A percentile compares a stretch with the other conserved stretches of the same genome.
phyloP scores from a whole-genome alignment of 495 filamentous ascomycete genomes.

The Parathielavia appendiculata region DNA sequence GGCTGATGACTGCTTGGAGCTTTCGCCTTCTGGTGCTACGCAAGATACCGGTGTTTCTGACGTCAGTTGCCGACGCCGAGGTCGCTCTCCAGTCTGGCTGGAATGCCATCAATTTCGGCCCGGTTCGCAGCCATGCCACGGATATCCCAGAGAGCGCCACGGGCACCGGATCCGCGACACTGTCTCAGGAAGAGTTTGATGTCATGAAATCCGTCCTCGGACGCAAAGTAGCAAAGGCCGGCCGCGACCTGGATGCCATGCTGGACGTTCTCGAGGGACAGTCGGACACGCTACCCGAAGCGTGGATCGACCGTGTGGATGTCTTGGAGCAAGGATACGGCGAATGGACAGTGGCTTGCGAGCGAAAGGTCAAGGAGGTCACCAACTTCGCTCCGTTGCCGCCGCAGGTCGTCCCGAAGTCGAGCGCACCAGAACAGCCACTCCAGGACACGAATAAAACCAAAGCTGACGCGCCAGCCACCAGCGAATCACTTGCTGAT shows the following conservation, averaged over 20 bases:
- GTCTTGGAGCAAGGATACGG: conserved; percentile 72
- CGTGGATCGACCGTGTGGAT: conserved; percentile 85
- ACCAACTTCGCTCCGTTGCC: conserved; percentile 27
- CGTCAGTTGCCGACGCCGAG: conserved; percentile 59
- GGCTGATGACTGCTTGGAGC: conserved; percentile 67
- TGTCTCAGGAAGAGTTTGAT: conserved; percentile 53
- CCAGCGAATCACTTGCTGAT: not conserved
- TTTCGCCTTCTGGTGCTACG: conserved; percentile 68
- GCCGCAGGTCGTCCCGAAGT: not conserved
- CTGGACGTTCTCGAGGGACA: conserved; percentile 79
- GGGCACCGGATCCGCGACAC: conserved; percentile 20
- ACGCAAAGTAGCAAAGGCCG: conserved; percentile 63
- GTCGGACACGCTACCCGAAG: conserved; percentile 75
- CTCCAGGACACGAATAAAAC: not conserved
- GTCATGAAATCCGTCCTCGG: conserved; percentile 60
- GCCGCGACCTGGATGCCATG: conserved; percentile 70
- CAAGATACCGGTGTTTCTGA: conserved; percentile 62
- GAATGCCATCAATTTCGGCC: conserved; percentile 46
- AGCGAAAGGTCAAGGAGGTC: conserved; percentile 37
- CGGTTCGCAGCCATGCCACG: not conserved
- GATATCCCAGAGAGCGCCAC: conserved; percentile 9
- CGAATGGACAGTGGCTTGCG: conserved; percentile 58
- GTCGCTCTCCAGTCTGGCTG: conserved; percentile 59
- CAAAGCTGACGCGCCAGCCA: not conserved
- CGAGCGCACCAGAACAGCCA: not conserved